Conservation (phyloP, 2,329 filamentous ascomycete species). For the Paracoccidioides brasiliensis region DNA sequence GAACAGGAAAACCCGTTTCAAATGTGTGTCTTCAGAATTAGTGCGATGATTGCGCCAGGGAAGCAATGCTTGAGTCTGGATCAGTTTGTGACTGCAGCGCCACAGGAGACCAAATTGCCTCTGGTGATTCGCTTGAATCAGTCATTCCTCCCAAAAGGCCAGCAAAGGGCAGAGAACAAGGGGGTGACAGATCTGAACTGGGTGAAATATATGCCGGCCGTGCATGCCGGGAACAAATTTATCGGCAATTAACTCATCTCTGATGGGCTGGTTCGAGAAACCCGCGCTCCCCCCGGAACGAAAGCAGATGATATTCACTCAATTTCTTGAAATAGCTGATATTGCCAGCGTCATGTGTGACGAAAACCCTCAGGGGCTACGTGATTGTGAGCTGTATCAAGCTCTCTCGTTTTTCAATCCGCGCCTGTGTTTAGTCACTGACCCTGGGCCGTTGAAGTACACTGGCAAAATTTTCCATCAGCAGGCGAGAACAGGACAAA, state of each 20-base stretch:
- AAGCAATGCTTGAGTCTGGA: not conserved
- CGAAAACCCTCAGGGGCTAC: conserved; percentile 35
- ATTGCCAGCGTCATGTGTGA: conserved; percentile 40
- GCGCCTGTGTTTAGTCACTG: not conserved
- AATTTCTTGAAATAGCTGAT: conserved; percentile 42
- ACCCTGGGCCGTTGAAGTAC: conserved; percentile 20
- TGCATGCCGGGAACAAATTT: conserved; percentile 30
- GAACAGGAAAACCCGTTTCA: conserved; percentile 26
- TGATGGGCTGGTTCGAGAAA: conserved; percentile 31
- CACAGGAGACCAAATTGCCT: conserved; percentile 10
- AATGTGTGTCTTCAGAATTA: conserved; percentile 46
- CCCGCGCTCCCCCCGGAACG: conserved; percentile 23
- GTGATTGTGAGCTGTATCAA: conserved; percentile 22
- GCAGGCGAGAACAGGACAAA: conserved; percentile 35
- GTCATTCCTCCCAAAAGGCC: not conserved
- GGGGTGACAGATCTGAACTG: conserved; percentile 18
- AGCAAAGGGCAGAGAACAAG: conserved; percentile 2
- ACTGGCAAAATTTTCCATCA: conserved; percentile 37
- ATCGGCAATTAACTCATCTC: conserved; percentile 20
- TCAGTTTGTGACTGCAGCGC: conserved; percentile 7
- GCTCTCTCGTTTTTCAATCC: not conserved
- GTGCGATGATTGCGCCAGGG: conserved; percentile 37
- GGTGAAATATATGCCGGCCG: conserved; percentile 13
- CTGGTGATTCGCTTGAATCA: conserved; percentile 5
- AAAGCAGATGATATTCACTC: conserved; percentile 51